Evolutionary conservation across 108 stramenopile genomes (phyloP).

Genomic region (Mediolabrus comicus): DNA sequence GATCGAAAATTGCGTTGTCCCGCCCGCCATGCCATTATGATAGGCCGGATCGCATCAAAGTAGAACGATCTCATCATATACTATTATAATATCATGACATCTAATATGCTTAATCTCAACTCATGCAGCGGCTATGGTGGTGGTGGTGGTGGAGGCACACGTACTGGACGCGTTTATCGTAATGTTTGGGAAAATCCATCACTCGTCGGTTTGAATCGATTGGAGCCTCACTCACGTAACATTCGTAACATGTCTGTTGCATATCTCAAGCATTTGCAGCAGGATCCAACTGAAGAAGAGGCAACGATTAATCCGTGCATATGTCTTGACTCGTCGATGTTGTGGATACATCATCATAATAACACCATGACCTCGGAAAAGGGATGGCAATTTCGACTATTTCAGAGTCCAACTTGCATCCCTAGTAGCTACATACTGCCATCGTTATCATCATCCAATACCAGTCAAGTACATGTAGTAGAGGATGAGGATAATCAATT

Average conservation of each 20-base stretch:
- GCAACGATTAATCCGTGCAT: conserved; percentile 8
- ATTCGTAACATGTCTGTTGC: conserved; percentile 11
- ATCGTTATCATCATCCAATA: not conserved
- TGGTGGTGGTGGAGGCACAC: not conserved
- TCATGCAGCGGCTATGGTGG: not conserved
- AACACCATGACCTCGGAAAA: not conserved
- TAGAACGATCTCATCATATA: no score
- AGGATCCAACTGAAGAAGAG: not conserved
- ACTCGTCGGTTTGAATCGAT: conserved; percentile 26
- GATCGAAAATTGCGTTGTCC: no score
- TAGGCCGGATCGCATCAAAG: no score
- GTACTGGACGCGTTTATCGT: not conserved
- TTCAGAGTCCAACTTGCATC: conserved; percentile 18
- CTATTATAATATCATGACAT: no score
- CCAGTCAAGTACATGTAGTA: not conserved
- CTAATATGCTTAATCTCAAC: not conserved
- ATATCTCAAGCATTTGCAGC: not conserved
- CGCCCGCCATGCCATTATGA: no score
- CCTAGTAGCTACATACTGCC: conserved; percentile 16
- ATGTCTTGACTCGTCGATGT: conserved; percentile 28
- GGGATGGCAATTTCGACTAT: conserved; percentile 38
- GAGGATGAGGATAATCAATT: not conserved
- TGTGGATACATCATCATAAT: not conserved
- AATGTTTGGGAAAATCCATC: conserved; percentile 34
- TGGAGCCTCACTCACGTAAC: conserved; percentile 30